A percentile compares a stretch with the other conserved stretches of the same genome.
Conservation (phyloP, 495 filamentous ascomycete genomes). For the Penicillium soppii region DNA sequence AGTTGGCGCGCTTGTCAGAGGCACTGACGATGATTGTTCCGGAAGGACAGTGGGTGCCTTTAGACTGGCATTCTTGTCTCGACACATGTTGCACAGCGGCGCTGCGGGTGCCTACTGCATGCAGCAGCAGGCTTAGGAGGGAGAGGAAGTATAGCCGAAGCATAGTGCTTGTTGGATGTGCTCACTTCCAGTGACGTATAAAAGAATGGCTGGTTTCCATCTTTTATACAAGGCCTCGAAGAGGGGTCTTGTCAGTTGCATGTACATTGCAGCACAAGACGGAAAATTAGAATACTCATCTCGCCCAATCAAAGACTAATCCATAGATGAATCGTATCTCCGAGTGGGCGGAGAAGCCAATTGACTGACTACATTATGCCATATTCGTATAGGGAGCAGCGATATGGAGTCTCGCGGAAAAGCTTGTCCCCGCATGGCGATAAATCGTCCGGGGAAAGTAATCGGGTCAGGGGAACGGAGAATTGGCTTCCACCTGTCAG, state of each 20-base stretch:
- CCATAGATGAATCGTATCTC: not conserved
- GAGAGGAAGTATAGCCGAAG: conserved; percentile 3
- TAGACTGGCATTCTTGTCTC: conserved; percentile 16
- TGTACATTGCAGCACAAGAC: not conserved
- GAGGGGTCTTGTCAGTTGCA: not conserved
- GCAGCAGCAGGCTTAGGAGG: conserved; percentile 11
- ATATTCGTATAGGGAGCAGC: conserved; percentile 14
- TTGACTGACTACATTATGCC: not conserved
- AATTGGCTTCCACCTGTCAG: conserved; percentile 27
- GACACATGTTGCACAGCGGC: conserved; percentile 4
- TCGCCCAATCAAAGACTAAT: conserved; percentile 1
- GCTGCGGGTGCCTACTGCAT: not conserved
- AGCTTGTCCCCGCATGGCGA: conserved; percentile 24
- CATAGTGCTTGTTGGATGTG: not conserved
- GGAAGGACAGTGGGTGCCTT: conserved; percentile 42
- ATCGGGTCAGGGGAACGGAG: conserved; percentile 12
- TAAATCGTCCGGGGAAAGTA: conserved; percentile 15
- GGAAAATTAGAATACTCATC: not conserved
- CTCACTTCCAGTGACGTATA: not conserved
- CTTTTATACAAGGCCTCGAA: not conserved
- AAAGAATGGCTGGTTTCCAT: too few species aligned
- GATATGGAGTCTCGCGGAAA: conserved; percentile 1
- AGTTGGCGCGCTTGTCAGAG: conserved; percentile 33
- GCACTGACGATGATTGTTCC: conserved; percentile 49
- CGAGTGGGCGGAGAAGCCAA: too few species aligned